Conservation (phyloP, 2,329 filamentous ascomycete genomes). For the Pestalotiopsis sp. region DNA sequence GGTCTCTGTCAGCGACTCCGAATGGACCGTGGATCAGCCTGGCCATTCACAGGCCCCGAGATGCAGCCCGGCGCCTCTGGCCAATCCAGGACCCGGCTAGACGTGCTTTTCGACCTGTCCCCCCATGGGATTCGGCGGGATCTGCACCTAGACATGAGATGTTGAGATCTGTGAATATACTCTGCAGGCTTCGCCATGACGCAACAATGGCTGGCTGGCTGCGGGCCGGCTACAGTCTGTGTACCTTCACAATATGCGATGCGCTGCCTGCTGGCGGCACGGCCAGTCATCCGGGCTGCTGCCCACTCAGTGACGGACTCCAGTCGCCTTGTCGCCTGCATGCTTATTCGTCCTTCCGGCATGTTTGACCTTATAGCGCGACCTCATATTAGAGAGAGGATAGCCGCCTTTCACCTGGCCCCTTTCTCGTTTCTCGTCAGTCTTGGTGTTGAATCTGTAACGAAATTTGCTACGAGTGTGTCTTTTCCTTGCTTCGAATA, state of each 20-base stretch:
- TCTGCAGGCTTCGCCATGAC: conserved; percentile 14
- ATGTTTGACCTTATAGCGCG: not conserved
- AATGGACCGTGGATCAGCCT: not conserved
- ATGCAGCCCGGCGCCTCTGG: not conserved
- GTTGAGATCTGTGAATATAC: not conserved
- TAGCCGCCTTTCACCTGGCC: conserved; percentile 11
- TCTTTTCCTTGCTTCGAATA: conserved; percentile 19
- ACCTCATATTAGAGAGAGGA: conserved; percentile 3
- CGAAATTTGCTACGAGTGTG: conserved; percentile 20
- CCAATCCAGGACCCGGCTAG: not conserved
- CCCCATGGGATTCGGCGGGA: conserved; percentile 1
- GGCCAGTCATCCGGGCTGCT: conserved; percentile 1
- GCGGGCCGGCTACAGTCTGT: not conserved
- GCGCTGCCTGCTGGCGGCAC: conserved; percentile 9
- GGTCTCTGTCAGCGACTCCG: not conserved
- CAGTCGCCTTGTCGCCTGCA: not conserved
- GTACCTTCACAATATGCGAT: not conserved
- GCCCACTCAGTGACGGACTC: not conserved
- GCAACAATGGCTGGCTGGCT: conserved; percentile 9
- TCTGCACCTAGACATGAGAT: not conserved
- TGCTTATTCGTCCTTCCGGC: not conserved
- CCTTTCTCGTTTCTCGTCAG: conserved; percentile 22
- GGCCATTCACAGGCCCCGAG: not conserved
- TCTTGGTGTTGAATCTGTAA: conserved; percentile 27
- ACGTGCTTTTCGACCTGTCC: not conserved